Conservation (phyloP, 352 stramenopile genomes). For the Pythium biforme region DNA sequence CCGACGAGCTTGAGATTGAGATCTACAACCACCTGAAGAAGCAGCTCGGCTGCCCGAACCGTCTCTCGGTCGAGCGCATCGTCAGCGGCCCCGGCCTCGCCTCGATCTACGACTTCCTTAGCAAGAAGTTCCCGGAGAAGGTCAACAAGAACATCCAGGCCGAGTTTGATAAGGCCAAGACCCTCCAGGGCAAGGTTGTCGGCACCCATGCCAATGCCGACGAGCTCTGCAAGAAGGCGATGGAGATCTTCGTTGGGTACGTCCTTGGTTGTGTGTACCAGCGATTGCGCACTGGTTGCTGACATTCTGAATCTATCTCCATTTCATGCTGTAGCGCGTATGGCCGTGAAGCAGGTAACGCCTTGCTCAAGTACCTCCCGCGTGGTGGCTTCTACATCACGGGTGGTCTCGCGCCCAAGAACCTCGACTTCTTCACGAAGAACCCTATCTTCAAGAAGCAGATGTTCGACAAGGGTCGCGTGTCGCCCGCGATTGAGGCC, state of each 20-base stretch:
- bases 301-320: background rate
- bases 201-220: constrained; percentile 86
- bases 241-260: constrained; percentile 94
- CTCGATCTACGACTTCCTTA: constrained; percentile 96
- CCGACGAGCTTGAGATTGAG: constrained; percentile 85
- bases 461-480: constrained; percentile 88
- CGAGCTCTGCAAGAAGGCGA: constrained; percentile 84
- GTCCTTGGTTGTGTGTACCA: constrained; percentile 10
- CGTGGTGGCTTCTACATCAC: constrained; percentile 97
- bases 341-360: constrained; percentile 92
- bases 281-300: background rate
- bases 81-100: constrained; percentile 94
- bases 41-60: constrained; percentile 81
- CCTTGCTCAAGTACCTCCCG: constrained; percentile 95
- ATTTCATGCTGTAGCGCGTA: constrained; percentile 69
- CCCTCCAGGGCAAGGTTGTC: constrained; percentile 81
- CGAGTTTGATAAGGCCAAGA: constrained; percentile 57
- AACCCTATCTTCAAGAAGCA: constrained; percentile 77
- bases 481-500: constrained; percentile 69
- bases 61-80: constrained; percentile 95
- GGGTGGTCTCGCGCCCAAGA: constrained; percentile 96
- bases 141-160: constrained; percentile 78
- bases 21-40: constrained; percentile 82
- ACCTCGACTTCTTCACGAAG: constrained; percentile 92
- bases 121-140: constrained; percentile 87